Base-by-base conservation (phyloP, 192 early-diverging fungal species). In the Backusella morwellensis region DNA sequence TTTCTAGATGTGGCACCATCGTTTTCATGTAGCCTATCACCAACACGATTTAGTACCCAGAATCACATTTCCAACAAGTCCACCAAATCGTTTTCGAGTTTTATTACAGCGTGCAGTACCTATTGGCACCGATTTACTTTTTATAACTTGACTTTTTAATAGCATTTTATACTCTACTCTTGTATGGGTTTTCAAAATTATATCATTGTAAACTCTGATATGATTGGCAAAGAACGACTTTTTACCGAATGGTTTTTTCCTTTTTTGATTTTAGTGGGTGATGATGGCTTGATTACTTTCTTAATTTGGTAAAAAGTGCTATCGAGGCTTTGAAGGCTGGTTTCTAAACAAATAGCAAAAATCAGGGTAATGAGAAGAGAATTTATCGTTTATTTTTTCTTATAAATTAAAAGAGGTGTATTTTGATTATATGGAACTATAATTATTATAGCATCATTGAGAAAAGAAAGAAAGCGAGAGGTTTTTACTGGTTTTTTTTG, bases 201-300 rank as follows among this genome's bases (percentile, higher is more conserved):
- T 56, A 56, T 56, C 23, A 56, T 3, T 23, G 7, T 26, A 59
- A 23, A 59, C 9, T 2, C 8, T 29, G 12, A 1, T 26, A 29
- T 29, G 21, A 63, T 63, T 63, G 23, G 23, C 56, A 29, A 63
- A 29, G 56, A 26, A 29, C 56, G 3, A n/a, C n/a, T 8, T 29
- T 29, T 2, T 29, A 29, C 26, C 11, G 23, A 29, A 9, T 14
- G 56, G 12, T 63, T 14, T 63, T 63, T 63, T 63, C 56, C 56
- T 63, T 63, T 63, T 63, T 29, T 63, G 56, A 12, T 29, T n/a
- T 50, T 50, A 50, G 47, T n/a, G 19, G 17, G 47, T 26, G 14
- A 29, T 63, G 23, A 26, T 63, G 56, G 56, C 56, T 63, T 63
- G 56, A 63, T 63, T 63, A 63, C 9, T 63, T 63, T 63, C 56